Percentiles rank a stretch among this genome's conserved stretches.
Conservation (phyloP, 768 basidiomycete species). For the Stropharia rugosoannulata region DNA sequence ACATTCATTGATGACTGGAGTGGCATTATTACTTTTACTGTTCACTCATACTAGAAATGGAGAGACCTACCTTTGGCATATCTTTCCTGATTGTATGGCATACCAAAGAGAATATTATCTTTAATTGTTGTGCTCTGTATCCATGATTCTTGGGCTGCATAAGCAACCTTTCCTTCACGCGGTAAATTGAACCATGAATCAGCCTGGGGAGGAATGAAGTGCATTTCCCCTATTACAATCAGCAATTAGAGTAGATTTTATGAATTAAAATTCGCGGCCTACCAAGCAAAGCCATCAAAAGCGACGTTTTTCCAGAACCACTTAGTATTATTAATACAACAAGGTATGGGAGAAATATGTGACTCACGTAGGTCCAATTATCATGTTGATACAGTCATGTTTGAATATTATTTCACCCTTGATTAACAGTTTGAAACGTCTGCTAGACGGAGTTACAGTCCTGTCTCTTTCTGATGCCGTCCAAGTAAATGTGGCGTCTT, state of each 20-base stretch:
- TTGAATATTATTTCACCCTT: constrained; percentile 3
- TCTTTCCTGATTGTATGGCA: not conserved
- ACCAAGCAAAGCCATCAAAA: constrained; percentile 7
- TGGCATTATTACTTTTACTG: not conserved
- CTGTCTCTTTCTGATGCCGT: not conserved
- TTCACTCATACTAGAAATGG: not conserved
- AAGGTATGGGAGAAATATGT: not conserved
- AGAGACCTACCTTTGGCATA: not conserved
- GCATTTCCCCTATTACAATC: constrained; percentile 1
- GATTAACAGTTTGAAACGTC: not conserved
- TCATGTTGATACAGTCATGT: constrained; percentile 2
- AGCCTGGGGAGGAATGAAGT: not conserved
- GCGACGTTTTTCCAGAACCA: constrained; percentile 6
- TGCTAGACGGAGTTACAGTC: not conserved
- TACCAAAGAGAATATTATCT: constrained; percentile 2
- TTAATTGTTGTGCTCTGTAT: constrained; percentile 1
- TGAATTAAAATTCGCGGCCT: not conserved
- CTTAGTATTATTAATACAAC: not conserved
- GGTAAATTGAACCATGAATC: constrained; percentile 7
- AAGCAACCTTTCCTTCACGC: not conserved
- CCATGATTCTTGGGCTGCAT: constrained; percentile 7
- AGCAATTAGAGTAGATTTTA: not conserved
- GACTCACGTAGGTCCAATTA: constrained; percentile 2
- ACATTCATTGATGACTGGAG: not conserved
- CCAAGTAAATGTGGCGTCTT: constrained; percentile 2